phyloP scores from a whole-genome alignment of 2,329 filamentous ascomycete species.

The Phaeomoniella chlamydospora region DNA sequence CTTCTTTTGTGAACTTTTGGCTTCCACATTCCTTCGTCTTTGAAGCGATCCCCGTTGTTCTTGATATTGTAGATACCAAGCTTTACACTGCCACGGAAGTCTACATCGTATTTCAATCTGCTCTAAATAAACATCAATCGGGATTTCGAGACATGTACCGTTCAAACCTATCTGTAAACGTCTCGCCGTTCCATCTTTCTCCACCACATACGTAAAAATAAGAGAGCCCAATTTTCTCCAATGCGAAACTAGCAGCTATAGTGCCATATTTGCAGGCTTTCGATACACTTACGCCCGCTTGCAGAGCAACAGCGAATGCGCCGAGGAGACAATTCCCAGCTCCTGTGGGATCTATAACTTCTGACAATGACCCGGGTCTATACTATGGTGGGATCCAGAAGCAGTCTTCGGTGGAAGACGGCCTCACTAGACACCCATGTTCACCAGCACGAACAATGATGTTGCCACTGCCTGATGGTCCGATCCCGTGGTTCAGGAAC shows the following conservation, averaged over 20 bases:
- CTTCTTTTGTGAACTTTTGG: too few relatives aligned
- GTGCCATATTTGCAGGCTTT: neutral
- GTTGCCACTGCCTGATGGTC: neutral
- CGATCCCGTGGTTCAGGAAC: neutral
- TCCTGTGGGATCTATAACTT: neutral
- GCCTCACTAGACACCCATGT: neutral
- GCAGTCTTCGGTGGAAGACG: neutral
- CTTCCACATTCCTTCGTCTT: too few relatives aligned
- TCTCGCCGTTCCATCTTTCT: neutral
- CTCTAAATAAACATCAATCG: too few relatives aligned
- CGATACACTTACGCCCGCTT: neutral
- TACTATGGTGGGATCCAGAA: neutral
- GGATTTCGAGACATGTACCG: too few relatives aligned
- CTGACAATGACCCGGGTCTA: neutral
- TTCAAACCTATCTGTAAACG: neutral
- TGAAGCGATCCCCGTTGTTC: too few relatives aligned
- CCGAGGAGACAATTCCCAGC: neutral
- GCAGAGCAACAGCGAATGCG: neutral
- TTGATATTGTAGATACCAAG: too few relatives aligned
- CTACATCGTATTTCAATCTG: too few relatives aligned
- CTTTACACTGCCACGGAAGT: too few relatives aligned
- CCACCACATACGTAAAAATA: slow-evolving; percentile 1
- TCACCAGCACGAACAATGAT: neutral
- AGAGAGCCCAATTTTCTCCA: neutral
- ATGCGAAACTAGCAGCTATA: neutral